phyloP scores from a whole-genome alignment of 768 basidiomycete genomes.

The Lactarius vividus region DNA sequence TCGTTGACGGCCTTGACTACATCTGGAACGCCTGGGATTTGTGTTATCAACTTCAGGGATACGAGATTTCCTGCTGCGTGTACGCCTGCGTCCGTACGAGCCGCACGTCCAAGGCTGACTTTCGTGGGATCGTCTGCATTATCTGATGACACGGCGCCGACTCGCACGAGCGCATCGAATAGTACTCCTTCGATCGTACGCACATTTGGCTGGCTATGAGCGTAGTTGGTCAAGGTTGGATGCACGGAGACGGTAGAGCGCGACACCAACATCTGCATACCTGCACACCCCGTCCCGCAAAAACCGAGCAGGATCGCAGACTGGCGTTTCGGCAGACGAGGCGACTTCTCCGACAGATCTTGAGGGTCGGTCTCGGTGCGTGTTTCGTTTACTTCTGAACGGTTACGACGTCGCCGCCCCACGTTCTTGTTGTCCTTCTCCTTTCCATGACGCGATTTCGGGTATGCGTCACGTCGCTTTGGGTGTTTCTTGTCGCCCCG shows the following conservation, averaged over 20 bases:
- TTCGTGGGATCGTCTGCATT: constrained; percentile 90
- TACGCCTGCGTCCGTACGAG: constrained; percentile 95
- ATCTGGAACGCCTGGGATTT: constrained; percentile 67
- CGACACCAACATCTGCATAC: constrained; percentile 89
- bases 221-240: not conserved
- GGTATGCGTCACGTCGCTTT: constrained; percentile 33
- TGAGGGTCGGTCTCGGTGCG: constrained; percentile 10
- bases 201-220: constrained; percentile 61
- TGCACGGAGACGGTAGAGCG: not conserved
- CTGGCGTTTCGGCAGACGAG: constrained; percentile 77
- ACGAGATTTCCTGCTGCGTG: constrained; percentile 96
- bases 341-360: constrained; percentile 38
- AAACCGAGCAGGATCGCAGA: constrained; percentile 86
- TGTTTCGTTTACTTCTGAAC: constrained; percentile 35
- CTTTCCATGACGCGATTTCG: constrained; percentile 37
- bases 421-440: constrained; percentile 39
- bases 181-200: constrained; percentile 88
- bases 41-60: constrained; percentile 83
- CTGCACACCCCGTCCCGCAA: constrained; percentile 87
- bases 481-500: constrained; percentile 16
- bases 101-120: constrained; percentile 85
- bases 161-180: constrained; percentile 83
- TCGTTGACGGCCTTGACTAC: constrained; percentile 75
- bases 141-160: constrained; percentile 91
- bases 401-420: constrained; percentile 41